Evolutionary conservation across 2,329 filamentous ascomycete species (phyloP).

Genomic region (Diaporthe aspalathi): DNA sequence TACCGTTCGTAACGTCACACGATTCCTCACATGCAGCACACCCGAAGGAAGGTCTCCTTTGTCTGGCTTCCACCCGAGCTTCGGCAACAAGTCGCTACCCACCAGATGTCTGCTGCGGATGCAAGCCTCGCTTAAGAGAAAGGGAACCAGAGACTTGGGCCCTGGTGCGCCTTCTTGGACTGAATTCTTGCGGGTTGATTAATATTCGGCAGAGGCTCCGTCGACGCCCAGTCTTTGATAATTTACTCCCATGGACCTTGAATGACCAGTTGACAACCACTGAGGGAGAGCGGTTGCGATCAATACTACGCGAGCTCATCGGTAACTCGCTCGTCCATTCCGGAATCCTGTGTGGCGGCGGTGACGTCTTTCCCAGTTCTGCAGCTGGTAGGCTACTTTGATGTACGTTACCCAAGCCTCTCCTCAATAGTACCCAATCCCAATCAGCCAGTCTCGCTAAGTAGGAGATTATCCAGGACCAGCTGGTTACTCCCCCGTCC

Average conservation of each 20-base stretch:
- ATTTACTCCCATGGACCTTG: too few relatives aligned
- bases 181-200: background rate
- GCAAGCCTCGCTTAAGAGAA: background rate
- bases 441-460: background rate
- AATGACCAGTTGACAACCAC: too few relatives aligned
- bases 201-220: too few relatives aligned
- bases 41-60: background rate
- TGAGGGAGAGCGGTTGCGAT: background rate
- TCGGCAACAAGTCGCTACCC: background rate
- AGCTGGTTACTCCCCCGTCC: background rate
- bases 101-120: background rate
- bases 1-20: conserved; percentile 24
- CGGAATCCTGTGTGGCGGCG: background rate
- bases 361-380: too few relatives aligned
- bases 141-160: conserved; percentile 20
- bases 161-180: conserved; percentile 16
- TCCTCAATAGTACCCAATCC: background rate
- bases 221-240: background rate
- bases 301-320: background rate
- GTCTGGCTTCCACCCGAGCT: background rate
- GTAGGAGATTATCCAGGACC: background rate
- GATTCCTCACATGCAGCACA: background rate
- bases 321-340: background rate
- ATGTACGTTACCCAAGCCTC: background rate
- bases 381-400: background rate